A percentile compares a stretch with the other conserved stretches of the same genome.
Conservation (phyloP, 352 stramenopile species). For the Globisporangium orthogonon region DNA sequence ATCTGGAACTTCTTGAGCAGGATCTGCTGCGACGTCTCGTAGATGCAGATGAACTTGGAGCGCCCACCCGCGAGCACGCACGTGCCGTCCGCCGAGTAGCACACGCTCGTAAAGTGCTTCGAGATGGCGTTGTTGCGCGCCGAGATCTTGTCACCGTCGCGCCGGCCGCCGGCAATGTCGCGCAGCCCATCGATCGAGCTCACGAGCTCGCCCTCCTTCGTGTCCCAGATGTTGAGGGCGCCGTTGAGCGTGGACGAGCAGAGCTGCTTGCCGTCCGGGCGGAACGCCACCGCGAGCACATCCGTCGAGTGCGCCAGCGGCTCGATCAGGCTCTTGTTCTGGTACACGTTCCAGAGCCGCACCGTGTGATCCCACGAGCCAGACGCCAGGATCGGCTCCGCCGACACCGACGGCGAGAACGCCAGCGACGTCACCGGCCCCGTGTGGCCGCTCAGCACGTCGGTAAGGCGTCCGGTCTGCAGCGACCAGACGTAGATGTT, state of each 20-base stretch:
- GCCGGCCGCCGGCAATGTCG: conserved; percentile 94
- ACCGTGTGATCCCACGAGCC: conserved; percentile 98
- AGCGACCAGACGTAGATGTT: conserved; percentile 98
- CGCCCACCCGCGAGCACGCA: conserved; percentile 96
- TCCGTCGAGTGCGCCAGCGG: conserved; percentile 95
- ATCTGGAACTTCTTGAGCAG: conserved; percentile 99
- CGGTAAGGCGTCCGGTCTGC: conserved; percentile 94
- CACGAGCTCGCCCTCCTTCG: conserved; percentile 93
- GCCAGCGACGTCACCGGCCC: conserved; percentile 93
- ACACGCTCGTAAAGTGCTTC: conserved; percentile 99
- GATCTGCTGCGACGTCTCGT: conserved; percentile 92
- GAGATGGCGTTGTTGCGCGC: conserved; percentile 88
- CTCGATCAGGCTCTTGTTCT: conserved; percentile 93
- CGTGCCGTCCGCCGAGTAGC: conserved; percentile 97
- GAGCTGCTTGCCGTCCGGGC: conserved; percentile 96
- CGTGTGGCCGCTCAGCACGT: conserved; percentile 97
- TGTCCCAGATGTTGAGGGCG: conserved; percentile 96
- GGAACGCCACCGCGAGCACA: conserved; percentile 95
- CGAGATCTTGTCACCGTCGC: conserved; percentile 74
- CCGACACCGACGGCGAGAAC: conserved; percentile 83
- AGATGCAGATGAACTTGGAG: conserved; percentile 99
- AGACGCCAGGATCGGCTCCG: conserved; percentile 89
- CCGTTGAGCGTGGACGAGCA: conserved; percentile 95
- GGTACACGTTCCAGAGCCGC: conserved; percentile 99
- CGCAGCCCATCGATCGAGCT: conserved; percentile 95